phyloP scores from a whole-genome alignment of 768 basidiomycete species.

The Tulasnella sp. region DNA sequence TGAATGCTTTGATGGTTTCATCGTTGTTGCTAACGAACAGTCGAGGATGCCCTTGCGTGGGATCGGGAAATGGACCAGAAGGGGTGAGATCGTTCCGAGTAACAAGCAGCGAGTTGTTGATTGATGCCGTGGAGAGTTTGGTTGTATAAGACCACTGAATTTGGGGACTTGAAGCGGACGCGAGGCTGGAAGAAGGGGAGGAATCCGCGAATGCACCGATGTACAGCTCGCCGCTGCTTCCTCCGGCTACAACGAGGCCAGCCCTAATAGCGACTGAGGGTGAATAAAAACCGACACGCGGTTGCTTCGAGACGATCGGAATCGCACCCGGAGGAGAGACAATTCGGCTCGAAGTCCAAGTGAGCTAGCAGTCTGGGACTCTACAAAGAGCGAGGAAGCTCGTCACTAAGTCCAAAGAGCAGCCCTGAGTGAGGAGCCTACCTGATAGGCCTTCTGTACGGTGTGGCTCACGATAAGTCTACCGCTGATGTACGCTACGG shows the following conservation, averaged over 20 bases:
- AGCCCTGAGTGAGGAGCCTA: background rate
- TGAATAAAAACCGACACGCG: background rate
- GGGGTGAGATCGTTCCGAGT: conserved; percentile 23
- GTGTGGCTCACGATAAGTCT: conserved; percentile 2
- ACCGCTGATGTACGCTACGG: conserved; percentile 8
- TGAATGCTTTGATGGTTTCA: conserved; percentile 66
- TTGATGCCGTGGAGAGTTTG: conserved; percentile 31
- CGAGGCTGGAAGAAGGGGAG: background rate
- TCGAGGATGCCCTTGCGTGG: conserved; percentile 58
- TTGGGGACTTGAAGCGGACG: background rate
- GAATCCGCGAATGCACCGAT: conserved; percentile 7
- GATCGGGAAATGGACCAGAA: conserved; percentile 33
- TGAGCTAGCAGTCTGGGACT: background rate
- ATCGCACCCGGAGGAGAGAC: conserved; percentile 15
- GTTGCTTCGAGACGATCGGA: background rate
- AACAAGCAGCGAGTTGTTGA: conserved; percentile 70
- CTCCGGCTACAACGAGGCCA: conserved; percentile 12
- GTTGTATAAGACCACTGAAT: background rate
- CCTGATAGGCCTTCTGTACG: background rate
- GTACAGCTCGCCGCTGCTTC: conserved; percentile 9
- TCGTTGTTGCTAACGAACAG: conserved; percentile 84
- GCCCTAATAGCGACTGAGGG: background rate
- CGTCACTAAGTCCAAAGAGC: background rate
- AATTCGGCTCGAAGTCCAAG: conserved; percentile 14
- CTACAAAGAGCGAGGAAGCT: background rate